A percentile compares a stretch with the other conserved stretches of the same genome.
Evolutionary conservation across 2,329 filamentous ascomycete genomes (phyloP).

Genomic region (Alternaria dauci): DNA sequence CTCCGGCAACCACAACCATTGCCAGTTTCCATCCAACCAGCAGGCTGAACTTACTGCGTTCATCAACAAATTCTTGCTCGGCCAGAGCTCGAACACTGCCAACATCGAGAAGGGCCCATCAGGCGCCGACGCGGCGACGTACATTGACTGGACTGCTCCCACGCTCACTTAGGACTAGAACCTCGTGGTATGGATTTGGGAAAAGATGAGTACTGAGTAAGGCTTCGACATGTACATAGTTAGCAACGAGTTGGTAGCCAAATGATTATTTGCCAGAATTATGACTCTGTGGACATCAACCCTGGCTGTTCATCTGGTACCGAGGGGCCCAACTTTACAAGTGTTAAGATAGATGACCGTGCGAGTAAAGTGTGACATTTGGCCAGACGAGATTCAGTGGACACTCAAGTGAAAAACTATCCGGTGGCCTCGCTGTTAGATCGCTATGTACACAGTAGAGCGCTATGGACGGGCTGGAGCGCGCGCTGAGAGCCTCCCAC

Average conservation of each 20-base stretch:
- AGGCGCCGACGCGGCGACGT: conserved; percentile 42
- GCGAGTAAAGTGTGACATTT: background rate
- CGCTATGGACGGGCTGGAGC: background rate
- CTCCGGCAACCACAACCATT: conserved; percentile 64
- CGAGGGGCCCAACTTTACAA: background rate
- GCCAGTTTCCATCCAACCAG: conserved; percentile 63
- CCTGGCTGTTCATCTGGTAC: background rate
- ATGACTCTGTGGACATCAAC: background rate
- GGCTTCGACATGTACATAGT: conserved; percentile 23
- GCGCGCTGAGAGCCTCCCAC: background rate
- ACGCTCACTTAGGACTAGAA: conserved; percentile 39
- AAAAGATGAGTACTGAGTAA: background rate
- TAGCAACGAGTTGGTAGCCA: background rate
- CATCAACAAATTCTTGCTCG: conserved; percentile 62
- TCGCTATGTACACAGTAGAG: background rate
- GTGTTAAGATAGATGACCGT: background rate
- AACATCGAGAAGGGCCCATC: conserved; percentile 46
- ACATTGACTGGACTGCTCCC: conserved; percentile 50
- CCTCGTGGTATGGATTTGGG: background rate
- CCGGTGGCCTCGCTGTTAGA: background rate
- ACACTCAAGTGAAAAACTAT: background rate
- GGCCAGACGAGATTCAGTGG: background rate
- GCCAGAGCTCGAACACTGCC: conserved; percentile 39
- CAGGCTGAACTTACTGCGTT: conserved; percentile 62
- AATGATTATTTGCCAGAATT: conserved; percentile 3